These are phyloP conservation scores for Rheum nobile DNA, from an alignment of 148 eudicot genomes.

Conservation along the genomic window DNA sequence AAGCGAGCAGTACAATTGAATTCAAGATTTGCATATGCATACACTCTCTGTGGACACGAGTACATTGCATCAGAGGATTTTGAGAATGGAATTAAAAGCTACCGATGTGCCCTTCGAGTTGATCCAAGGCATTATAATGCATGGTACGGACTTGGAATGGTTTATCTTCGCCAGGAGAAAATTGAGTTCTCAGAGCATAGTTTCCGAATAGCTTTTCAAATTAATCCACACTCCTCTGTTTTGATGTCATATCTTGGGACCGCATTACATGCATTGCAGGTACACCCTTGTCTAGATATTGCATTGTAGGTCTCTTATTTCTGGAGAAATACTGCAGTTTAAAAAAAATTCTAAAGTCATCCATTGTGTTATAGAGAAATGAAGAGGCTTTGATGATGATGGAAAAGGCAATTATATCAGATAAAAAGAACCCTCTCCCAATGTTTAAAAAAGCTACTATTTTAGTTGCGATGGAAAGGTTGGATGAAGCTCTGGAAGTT, in stretches of 20 bases:
- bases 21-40: constrained; percentile 77
- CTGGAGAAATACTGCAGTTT: neutral
- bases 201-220: constrained; percentile 66
- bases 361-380: constrained; percentile 38
- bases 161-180: constrained; percentile 91
- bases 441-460: constrained; percentile 86
- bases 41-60: constrained; percentile 96
- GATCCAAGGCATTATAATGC: constrained; percentile 92
- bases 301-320: neutral
- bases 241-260: constrained; percentile 93
- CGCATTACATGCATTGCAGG: constrained; percentile 83
- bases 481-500: constrained; percentile 73
- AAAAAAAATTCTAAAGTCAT: too few relatives aligned
- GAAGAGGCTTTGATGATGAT: constrained; percentile 76
- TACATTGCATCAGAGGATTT: constrained; percentile 88
- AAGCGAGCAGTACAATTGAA: constrained; percentile 78
- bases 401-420: constrained; percentile 79
- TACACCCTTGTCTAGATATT: constrained; percentile 8
- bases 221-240: constrained; percentile 79
- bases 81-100: constrained; percentile 78
- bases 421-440: constrained; percentile 90
- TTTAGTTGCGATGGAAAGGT: constrained; percentile 57
- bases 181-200: constrained; percentile 88
- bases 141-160: constrained; percentile 98
- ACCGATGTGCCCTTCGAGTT: constrained; percentile 66